phyloP scores from a whole-genome alignment of 2,329 filamentous ascomycete genomes.

The Alternaria hordeiaustralica region DNA sequence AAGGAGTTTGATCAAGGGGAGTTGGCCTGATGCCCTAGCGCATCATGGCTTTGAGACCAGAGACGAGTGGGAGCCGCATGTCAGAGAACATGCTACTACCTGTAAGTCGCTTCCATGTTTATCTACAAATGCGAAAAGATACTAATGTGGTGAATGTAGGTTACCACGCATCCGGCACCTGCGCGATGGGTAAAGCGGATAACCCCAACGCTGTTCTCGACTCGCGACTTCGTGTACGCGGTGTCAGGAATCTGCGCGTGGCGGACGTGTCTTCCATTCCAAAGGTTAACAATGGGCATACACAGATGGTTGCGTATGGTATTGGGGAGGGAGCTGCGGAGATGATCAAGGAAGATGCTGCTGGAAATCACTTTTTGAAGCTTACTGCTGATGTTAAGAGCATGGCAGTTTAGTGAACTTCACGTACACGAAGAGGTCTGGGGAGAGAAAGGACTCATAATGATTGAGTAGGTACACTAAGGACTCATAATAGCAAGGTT shows the following conservation, averaged over 20 bases:
- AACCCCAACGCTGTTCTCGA: conserved; percentile 49
- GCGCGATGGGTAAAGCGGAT: conserved; percentile 57
- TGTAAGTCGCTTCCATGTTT: conserved; percentile 49
- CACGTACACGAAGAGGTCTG: neutral
- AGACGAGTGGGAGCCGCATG: conserved; percentile 65
- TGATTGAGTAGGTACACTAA: too few species aligned
- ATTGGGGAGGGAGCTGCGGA: conserved; percentile 43
- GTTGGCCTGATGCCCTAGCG: conserved; percentile 61
- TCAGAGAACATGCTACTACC: conserved; percentile 66
- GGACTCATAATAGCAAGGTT: neutral
- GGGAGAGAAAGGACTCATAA: neutral
- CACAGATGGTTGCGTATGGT: conserved; percentile 47
- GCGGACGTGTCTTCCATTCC: conserved; percentile 37
- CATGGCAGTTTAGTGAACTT: neutral
- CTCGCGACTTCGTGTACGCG: conserved; percentile 35
- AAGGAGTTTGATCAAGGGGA: conserved; percentile 64
- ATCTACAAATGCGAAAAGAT: neutral
- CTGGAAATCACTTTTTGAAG: conserved; percentile 11
- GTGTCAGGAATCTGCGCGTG: conserved; percentile 35
- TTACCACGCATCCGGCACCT: conserved; percentile 64
- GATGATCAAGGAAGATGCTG: conserved; percentile 38
- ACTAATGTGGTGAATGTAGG: conserved; percentile 28
- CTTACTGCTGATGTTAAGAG: conserved; percentile 1
- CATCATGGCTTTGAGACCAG: conserved; percentile 62
- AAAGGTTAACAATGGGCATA: conserved; percentile 40